Evolutionary conservation across 345 rosid genomes (phyloP).

Genomic region (Gossypium longicalyx): DNA sequence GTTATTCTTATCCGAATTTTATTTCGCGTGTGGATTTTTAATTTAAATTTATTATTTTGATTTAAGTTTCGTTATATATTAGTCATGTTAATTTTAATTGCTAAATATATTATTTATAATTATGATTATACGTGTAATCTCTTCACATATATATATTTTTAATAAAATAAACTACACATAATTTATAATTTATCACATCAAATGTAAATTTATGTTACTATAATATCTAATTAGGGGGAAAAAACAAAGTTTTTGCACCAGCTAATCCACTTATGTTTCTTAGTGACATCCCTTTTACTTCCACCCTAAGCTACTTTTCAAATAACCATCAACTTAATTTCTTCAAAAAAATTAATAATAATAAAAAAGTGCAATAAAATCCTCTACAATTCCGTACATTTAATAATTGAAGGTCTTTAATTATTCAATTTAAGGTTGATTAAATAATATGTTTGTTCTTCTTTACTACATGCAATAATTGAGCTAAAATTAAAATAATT

Average conservation of each 20-base stretch:
- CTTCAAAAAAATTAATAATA: neutral
- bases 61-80: too few species aligned
- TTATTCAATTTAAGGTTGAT: neutral
- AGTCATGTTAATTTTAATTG: too few species aligned
- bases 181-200: too few species aligned
- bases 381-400: neutral
- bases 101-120: too few species aligned
- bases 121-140: too few species aligned
- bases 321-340: neutral
- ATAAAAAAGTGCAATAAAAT: neutral
- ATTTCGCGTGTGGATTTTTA: fast-evolving
- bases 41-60: too few species aligned
- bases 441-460: neutral
- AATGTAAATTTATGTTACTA: too few species aligned
- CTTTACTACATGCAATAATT: neutral
- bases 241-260: conserved; percentile 22
- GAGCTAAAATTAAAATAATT: neutral
- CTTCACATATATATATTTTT: too few species aligned
- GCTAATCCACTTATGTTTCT: conserved; percentile 31
- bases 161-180: too few species aligned
- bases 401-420: conserved; percentile 5
- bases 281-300: conserved; percentile 30
- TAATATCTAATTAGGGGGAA: too few species aligned
- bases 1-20: too few species aligned
- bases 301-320: conserved; percentile 16